phyloP scores from a whole-genome alignment of 148 eudicot genomes.

The Rheum nobile region DNA sequence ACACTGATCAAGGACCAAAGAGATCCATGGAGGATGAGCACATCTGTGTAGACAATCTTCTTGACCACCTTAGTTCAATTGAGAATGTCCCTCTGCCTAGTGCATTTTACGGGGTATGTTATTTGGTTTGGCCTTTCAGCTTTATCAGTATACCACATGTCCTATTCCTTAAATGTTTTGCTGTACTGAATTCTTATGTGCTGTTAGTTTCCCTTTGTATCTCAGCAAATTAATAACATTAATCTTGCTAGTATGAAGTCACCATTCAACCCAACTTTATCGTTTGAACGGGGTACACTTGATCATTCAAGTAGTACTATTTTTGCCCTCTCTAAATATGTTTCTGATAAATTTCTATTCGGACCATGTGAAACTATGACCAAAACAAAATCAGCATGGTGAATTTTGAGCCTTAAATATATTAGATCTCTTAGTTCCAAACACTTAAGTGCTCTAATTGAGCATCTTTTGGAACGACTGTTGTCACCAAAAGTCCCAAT shows the following conservation, averaged over 20 bases:
- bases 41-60: conserved; percentile 14
- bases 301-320: not conserved
- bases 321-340: not conserved
- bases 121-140: not conserved
- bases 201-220: not conserved
- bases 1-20: conserved; percentile 16
- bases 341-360: not conserved
- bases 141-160: not conserved
- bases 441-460: not conserved
- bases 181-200: not conserved
- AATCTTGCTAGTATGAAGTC: not conserved
- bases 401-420: not conserved
- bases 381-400: not conserved
- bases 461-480: not conserved
- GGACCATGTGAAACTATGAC: not conserved
- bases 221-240: not conserved
- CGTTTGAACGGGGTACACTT: not conserved
- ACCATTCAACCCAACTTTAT: not conserved
- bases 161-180: not conserved
- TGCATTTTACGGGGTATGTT: conserved; percentile 17
- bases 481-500: not conserved
- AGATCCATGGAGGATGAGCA: conserved; percentile 18
- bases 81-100: conserved; percentile 10
- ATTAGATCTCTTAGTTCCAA: not conserved
- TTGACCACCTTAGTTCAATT: conserved; percentile 5